Evolutionary conservation across 2,329 filamentous ascomycete species (phyloP).

Genomic region (Trichoderma aggressivum): DNA sequence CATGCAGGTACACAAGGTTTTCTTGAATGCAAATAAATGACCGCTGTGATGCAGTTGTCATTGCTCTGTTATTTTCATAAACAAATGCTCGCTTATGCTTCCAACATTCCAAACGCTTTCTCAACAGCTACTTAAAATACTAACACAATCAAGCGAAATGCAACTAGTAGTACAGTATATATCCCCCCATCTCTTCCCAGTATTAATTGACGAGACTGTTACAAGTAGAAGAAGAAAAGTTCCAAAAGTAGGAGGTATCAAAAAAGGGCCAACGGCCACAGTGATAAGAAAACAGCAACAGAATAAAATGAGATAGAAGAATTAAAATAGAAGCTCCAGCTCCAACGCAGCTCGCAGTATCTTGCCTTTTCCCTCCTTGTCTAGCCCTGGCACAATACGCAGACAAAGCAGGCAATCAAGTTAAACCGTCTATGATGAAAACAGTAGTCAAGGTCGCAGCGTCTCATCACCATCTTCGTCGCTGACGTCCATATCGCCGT

Average conservation of each 20-base stretch:
- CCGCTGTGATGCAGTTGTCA: neutral
- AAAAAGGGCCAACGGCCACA: neutral
- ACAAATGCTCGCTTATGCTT: slow-evolving; percentile 18
- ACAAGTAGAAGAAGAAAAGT: neutral
- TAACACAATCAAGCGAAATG: slow-evolving; percentile 14
- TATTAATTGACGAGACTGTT: slow-evolving; percentile 8
- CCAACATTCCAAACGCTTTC: slow-evolving; percentile 12
- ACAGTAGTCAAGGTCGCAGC: slow-evolving; percentile 29
- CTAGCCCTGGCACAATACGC: neutral
- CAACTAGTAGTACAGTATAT: slow-evolving; percentile 13
- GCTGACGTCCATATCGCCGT: slow-evolving; percentile 37
- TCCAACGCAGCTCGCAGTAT: neutral
- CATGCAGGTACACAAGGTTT: neutral
- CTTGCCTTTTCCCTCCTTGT: neutral
- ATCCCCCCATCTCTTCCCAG: neutral
- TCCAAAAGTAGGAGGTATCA: slow-evolving; percentile 12
- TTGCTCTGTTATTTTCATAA: slow-evolving; percentile 10
- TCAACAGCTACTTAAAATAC: neutral
- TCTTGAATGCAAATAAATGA: neutral
- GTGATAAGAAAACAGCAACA: neutral
- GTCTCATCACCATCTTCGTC: slow-evolving; percentile 37
- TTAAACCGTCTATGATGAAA: neutral
- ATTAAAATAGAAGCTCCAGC: neutral
- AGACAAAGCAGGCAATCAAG: neutral
- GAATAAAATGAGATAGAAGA: neutral